Conservation (phyloP, 164 flowering plant species). For the Vitis cinerea region DNA sequence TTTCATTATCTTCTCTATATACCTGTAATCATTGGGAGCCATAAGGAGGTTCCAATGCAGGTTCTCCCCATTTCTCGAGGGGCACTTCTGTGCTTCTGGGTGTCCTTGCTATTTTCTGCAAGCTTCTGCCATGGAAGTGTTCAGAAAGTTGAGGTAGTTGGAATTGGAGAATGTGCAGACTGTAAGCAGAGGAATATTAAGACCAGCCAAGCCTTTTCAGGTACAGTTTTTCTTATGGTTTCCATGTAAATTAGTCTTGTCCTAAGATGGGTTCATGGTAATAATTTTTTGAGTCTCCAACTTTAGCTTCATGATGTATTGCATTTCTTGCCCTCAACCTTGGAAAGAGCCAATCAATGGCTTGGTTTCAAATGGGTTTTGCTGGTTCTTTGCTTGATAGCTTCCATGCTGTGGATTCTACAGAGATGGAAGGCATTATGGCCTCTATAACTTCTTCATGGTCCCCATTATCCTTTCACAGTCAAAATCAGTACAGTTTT, state of each 20-base stretch:
- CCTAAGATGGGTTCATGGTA: no score
- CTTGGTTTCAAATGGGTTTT: neutral
- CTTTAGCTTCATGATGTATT: neutral
- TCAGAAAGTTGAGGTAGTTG: slow-evolving; percentile 60
- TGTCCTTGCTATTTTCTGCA: slow-evolving; percentile 28
- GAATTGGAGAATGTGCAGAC: slow-evolving; percentile 68
- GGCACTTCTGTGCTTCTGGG: slow-evolving; percentile 36
- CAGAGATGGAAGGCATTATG: no score
- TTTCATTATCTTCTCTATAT: neutral
- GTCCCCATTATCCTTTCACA: no score
- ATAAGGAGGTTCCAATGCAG: slow-evolving; percentile 31
- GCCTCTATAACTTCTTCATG: no score
- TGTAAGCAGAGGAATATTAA: slow-evolving; percentile 50
- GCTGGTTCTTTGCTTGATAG: neutral
- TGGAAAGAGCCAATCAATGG: neutral
- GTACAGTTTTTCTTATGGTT: slow-evolving; percentile 23
- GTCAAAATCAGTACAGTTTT: no score
- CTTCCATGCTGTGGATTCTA: no score
- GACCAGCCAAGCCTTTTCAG: slow-evolving; percentile 60
- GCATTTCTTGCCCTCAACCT: neutral
- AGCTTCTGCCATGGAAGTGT: slow-evolving; percentile 36
- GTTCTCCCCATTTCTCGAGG: slow-evolving; percentile 19
- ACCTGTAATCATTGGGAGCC: neutral
- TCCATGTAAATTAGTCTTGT: neutral
- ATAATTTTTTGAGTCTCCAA: neutral